Evolutionary conservation across 2,329 filamentous ascomycete genomes (phyloP).

Genomic region (Diaporthe ampelina): DNA sequence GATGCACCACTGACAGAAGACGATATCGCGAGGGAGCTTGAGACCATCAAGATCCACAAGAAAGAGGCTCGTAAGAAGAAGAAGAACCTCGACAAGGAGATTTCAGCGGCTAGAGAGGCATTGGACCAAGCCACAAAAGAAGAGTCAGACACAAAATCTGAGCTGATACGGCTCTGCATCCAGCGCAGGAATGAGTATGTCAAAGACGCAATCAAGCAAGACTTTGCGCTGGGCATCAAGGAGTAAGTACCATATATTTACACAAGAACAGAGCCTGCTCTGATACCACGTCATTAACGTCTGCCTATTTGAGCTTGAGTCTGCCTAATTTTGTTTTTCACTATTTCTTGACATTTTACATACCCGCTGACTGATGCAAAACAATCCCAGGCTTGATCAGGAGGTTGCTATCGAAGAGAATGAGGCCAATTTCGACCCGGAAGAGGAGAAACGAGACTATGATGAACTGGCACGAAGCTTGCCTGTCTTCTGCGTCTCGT

Average conservation of each 20-base stretch:
- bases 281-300: too few relatives aligned
- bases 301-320: too few relatives aligned
- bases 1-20: neutral
- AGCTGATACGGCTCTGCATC: slow-evolving; percentile 61
- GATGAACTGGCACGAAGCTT: slow-evolving; percentile 67
- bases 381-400: slow-evolving; percentile 61
- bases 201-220: slow-evolving; percentile 65
- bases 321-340: too few relatives aligned
- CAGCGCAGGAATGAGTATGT: slow-evolving; percentile 66
- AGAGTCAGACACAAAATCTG: slow-evolving; percentile 47
- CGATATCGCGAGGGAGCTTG: neutral
- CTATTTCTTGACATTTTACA: neutral
- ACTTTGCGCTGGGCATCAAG: slow-evolving; percentile 72
- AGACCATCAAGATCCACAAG: neutral
- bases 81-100: neutral
- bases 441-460: slow-evolving; percentile 69
- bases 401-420: slow-evolving; percentile 65
- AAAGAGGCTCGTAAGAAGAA: slow-evolving; percentile 5
- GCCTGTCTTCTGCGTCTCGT: slow-evolving; percentile 76
- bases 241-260: slow-evolving; percentile 52
- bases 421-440: slow-evolving; percentile 67
- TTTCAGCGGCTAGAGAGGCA: slow-evolving; percentile 48
- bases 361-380: neutral
- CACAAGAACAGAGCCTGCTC: too few relatives aligned
- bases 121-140: slow-evolving; percentile 49